Evolutionary conservation across 306 rosid species (phyloP), one percentile per base, ranked within the genome.

Genomic region (Nissolia schottii): DNA sequence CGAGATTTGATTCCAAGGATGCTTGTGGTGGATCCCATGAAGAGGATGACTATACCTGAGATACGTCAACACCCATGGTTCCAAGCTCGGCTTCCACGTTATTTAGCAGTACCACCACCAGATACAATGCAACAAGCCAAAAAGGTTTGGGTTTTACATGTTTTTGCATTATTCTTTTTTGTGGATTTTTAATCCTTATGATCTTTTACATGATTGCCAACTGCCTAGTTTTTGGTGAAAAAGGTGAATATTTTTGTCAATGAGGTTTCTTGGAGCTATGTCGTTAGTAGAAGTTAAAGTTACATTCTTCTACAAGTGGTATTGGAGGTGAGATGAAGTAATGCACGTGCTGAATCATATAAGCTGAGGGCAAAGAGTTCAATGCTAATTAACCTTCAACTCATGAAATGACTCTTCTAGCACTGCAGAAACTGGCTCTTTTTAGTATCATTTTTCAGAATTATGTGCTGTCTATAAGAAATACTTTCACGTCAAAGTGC

Each of bases 11-110:
- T 94, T 37, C 93, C 97, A 28, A 85, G 91, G 77, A 82, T 94
- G 89, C 98, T 94, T 53, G 88, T 86, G 41, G 97, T 94, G 73
- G 98, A 94, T 80, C 96, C 97, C 41, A 85, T 91, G 92, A 94
- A 84, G 81, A 82, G 98, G 71, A 79, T 94, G 86, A 86, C 96
- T 53, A 89, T 94, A 61, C 92, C 90, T 41, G 97, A 94, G 82
- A 94, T 94, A 76, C 95, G 97, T 25, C 92, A 91, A 54, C 98
- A 94, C 76, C 83, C 59, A 29, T 94, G 98, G 98, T 91, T 94
- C 85, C 95, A 89, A 84, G 82, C 91, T 74, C 96, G 80, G 84
- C 91, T 94, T 73, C 96, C 97, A 1, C 96, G 95, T 54, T 94
- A 94, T 75, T 84, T 94, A 77, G 98, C 95, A n/a, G 91, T 94